These are phyloP conservation scores for Schwanniomyces polymorphus DNA, from an alignment of 805 yeast genomes.

Conservation along the genomic window DNA sequence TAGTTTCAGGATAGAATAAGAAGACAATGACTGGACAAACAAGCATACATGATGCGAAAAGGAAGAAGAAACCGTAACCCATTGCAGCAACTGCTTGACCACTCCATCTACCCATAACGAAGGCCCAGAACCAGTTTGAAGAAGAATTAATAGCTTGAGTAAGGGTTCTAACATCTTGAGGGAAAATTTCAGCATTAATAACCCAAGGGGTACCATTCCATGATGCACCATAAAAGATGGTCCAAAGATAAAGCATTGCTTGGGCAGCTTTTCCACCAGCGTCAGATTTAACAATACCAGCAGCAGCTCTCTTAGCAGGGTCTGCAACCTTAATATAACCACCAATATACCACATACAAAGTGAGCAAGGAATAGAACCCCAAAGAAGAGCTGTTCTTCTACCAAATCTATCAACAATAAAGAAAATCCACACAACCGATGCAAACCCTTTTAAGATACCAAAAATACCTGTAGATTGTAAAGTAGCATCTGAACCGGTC, in stretches of 20 bases:
- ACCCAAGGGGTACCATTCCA: conserved; percentile 52
- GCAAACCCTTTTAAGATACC: conserved; percentile 50
- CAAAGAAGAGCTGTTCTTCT: conserved; percentile 42
- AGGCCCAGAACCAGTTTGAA: conserved; percentile 52
- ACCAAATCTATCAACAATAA: conserved; percentile 48
- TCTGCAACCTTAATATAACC: conserved; percentile 44
- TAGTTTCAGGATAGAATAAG: conserved; percentile 40
- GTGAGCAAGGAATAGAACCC: conserved; percentile 39
- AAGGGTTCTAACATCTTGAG: conserved; percentile 42
- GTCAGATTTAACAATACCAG: conserved; percentile 18
- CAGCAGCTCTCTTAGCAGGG: conserved; percentile 19
- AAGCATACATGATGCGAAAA: conserved; percentile 33
- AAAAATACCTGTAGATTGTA: conserved; percentile 54
- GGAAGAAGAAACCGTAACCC: conserved; percentile 46
- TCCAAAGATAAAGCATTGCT: conserved; percentile 49
- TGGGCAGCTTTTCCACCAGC: conserved; percentile 44
- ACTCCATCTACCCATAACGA: conserved; percentile 47
- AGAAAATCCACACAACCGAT: conserved; percentile 44
- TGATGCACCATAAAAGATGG: conserved; percentile 40
- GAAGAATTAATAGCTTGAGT: conserved; percentile 46
- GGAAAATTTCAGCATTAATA: conserved; percentile 47
- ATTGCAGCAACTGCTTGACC: conserved; percentile 44
- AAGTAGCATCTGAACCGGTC: conserved; percentile 41
- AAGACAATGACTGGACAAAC: conserved; percentile 27
- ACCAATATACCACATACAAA: conserved; percentile 50